These are phyloP conservation scores for Curvularia spicifera DNA, from an alignment of 2,329 filamentous ascomycete species.

Conservation along the genomic window DNA sequence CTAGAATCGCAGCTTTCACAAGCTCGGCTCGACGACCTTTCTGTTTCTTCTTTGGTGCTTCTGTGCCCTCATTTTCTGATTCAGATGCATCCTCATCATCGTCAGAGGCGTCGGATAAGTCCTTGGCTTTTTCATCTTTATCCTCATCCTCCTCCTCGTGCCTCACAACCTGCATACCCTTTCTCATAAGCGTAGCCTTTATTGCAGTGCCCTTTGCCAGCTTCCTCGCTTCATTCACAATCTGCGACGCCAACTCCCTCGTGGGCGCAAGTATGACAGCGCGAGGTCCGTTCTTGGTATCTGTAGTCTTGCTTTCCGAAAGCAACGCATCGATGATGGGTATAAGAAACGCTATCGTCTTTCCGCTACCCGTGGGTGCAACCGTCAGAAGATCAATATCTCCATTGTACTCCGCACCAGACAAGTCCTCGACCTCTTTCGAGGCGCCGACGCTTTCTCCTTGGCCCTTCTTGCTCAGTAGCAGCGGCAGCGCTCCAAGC, in stretches of 20 bases:
- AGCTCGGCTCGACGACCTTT: slow-evolving; percentile 53
- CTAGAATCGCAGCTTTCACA: slow-evolving; percentile 78
- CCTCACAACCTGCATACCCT: slow-evolving; percentile 73
- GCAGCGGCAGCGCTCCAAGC: slow-evolving; percentile 79
- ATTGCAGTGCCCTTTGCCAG: slow-evolving; percentile 77
- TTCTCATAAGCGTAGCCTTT: slow-evolving; percentile 81
- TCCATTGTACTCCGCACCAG: slow-evolving; percentile 33
- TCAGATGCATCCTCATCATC: slow-evolving; percentile 46
- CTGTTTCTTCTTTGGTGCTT: slow-evolving; percentile 35
- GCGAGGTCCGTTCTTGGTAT: slow-evolving; percentile 35
- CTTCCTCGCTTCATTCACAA: slow-evolving; percentile 77
- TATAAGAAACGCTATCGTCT: slow-evolving; percentile 91
- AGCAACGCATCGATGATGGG: slow-evolving; percentile 78
- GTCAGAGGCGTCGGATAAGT: slow-evolving; percentile 47
- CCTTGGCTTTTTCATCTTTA: slow-evolving; percentile 34
- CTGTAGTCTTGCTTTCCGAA: slow-evolving; percentile 33
- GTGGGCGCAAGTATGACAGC: slow-evolving; percentile 59
- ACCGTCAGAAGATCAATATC: slow-evolving; percentile 81
- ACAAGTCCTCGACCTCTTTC: slow-evolving; percentile 49
- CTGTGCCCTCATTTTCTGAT: slow-evolving; percentile 49
- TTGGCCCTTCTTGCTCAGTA: slow-evolving; percentile 61
- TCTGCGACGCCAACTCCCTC: slow-evolving; percentile 58
- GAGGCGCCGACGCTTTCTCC: slow-evolving; percentile 10
- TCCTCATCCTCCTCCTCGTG: slow-evolving; percentile 52
- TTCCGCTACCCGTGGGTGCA: slow-evolving; percentile 94